Conservation (phyloP, 1,284 basidiomycete genomes). For the Omphalotus olearius region DNA sequence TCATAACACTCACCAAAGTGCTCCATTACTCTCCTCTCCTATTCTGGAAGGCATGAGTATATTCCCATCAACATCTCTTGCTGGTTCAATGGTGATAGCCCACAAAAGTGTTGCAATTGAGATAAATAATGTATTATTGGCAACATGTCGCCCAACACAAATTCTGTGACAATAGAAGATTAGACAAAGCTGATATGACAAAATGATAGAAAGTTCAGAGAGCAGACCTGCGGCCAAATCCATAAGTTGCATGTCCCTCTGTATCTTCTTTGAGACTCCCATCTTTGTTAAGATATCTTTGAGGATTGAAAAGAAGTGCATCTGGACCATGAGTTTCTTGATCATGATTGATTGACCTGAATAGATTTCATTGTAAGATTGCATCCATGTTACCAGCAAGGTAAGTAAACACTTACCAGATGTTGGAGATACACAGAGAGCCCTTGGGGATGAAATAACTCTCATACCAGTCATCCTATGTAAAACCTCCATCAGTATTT, state of each 20-base stretch:
- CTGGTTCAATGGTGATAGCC: neutral
- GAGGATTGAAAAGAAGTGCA: constrained; percentile 2
- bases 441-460: constrained; percentile 8
- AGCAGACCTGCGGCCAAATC: constrained; percentile 9
- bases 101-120: constrained; percentile 1
- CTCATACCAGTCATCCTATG: constrained; percentile 10
- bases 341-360: constrained; percentile 7
- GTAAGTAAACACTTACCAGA: neutral
- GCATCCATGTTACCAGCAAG: neutral
- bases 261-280: neutral
- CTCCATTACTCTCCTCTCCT: neutral
- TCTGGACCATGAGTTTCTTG: constrained; percentile 2
- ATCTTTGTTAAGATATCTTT: constrained; percentile 2
- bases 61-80: neutral
- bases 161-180: neutral
- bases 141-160: constrained; percentile 6
- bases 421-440: neutral
- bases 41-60: neutral
- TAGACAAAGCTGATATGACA: neutral
- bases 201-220: neutral
- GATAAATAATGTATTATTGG: constrained; percentile 7
- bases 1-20: neutral
- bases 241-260: constrained; percentile 8
- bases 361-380: neutral
- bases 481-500: neutral